Conservation (phyloP, 106 monocot genomes). For the Vanilla planifolia region DNA sequence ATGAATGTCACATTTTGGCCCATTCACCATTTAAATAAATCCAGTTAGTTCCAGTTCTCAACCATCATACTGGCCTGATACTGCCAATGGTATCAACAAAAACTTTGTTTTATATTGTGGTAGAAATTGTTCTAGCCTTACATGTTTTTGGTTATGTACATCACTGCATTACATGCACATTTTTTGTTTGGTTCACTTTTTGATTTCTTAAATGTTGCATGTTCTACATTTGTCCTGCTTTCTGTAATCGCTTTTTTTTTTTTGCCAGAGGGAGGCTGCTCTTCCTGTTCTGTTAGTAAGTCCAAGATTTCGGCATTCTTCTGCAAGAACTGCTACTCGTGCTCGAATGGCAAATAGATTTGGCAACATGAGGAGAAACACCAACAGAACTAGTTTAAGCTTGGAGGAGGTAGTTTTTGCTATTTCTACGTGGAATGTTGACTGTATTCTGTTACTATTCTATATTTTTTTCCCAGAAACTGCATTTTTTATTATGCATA, state of each 20-base stretch:
- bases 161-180: too few relatives aligned
- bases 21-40: too few relatives aligned
- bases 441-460: not conserved
- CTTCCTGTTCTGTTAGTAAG: not conserved
- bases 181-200: not conserved
- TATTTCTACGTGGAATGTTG: not conserved
- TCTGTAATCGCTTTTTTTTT: not conserved
- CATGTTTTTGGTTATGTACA: too few relatives aligned
- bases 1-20: too few relatives aligned
- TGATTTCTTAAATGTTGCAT: not conserved
- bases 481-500: not conserved
- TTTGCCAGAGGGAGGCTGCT: not conserved
- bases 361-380: not conserved
- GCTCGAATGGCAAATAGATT: not conserved
- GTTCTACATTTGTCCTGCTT: not conserved
- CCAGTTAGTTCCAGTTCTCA: too few relatives aligned
- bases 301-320: conserved; percentile 1
- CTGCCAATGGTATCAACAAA: too few relatives aligned
- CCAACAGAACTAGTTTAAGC: not conserved
- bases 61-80: too few relatives aligned
- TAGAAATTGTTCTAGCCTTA: too few relatives aligned
- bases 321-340: not conserved
- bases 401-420: conserved; percentile 4
- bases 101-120: too few relatives aligned
- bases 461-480: not conserved